phyloP scores from a whole-genome alignment of 371 early-diverging fungal genomes.

The Rhizopus microsporus region DNA sequence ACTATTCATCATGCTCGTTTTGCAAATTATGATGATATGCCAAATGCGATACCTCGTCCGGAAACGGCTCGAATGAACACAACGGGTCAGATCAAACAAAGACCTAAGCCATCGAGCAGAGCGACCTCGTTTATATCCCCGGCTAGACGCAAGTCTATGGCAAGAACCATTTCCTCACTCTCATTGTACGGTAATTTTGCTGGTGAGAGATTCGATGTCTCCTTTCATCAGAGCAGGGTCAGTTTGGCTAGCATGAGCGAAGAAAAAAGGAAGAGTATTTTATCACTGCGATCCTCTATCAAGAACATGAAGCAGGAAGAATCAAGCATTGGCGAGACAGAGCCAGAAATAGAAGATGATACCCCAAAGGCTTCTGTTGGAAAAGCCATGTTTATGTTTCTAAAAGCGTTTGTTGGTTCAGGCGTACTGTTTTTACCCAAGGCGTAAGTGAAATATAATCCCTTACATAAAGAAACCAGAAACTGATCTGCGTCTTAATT shows the following conservation, averaged over 20 bases:
- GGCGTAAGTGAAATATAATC: slow-evolving; percentile 42
- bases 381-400: slow-evolving; percentile 74
- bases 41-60: slow-evolving; percentile 10
- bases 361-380: slow-evolving; percentile 55
- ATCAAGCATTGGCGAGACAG: slow-evolving; percentile 11
- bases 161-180: slow-evolving; percentile 27
- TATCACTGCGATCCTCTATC: not conserved
- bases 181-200: slow-evolving; percentile 40
- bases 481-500: not conserved
- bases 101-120: slow-evolving; percentile 22
- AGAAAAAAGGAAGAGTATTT: slow-evolving; percentile 13
- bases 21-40: slow-evolving; percentile 4
- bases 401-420: slow-evolving; percentile 79
- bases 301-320: slow-evolving; percentile 15
- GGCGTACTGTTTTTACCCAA: slow-evolving; percentile 68
- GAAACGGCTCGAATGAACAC: slow-evolving; percentile 8
- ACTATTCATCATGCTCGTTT: slow-evolving; percentile 11
- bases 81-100: slow-evolving; percentile 6
- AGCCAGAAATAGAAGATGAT: slow-evolving; percentile 7
- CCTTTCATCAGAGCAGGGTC: not conserved
- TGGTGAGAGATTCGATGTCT: slow-evolving; percentile 29
- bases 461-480: not conserved
- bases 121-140: slow-evolving; percentile 13
- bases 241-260: slow-evolving; percentile 5
- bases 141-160: slow-evolving; percentile 22